Evolutionary conservation across 371 early-diverging fungal species (phyloP).

Genomic region (Mortierella polycephala): DNA sequence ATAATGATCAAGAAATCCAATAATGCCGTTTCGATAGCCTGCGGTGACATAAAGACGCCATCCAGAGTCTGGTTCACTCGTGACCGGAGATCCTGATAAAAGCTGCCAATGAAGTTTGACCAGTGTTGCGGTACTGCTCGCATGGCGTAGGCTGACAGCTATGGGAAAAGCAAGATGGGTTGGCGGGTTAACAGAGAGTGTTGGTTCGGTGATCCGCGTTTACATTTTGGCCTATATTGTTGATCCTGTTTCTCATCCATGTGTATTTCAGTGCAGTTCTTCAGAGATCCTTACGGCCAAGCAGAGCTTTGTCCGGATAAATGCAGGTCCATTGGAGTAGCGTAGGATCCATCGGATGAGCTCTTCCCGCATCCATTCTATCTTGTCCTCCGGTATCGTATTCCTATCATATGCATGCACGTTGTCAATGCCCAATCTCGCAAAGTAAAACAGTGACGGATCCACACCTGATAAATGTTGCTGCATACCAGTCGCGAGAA

Average conservation of each 20-base stretch:
- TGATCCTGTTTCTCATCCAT: neutral
- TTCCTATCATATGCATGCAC: constrained; percentile 55
- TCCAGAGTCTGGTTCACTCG: constrained; percentile 55
- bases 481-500: constrained; percentile 75
- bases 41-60: constrained; percentile 34
- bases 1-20: constrained; percentile 81
- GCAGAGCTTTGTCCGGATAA: constrained; percentile 79
- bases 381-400: constrained; percentile 69
- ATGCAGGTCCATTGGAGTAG: constrained; percentile 67
- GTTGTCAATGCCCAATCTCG: no score
- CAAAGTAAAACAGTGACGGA: neutral
- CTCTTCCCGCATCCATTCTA: constrained; percentile 71
- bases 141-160: constrained; percentile 77
- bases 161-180: constrained; percentile 3
- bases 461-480: neutral
- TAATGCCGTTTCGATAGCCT: constrained; percentile 59
- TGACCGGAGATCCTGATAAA: constrained; percentile 60
- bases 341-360: constrained; percentile 70
- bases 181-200: neutral
- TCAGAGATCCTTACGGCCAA: constrained; percentile 66
- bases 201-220: neutral
- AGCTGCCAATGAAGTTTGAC: constrained; percentile 67
- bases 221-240: neutral
- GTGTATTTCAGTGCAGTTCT: no score
- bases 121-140: constrained; percentile 71